A percentile compares a stretch with the other conserved stretches of the same genome.
These are phyloP conservation scores for Aspergillus spinulosporus DNA, from an alignment of 2,329 filamentous ascomycete genomes.

Conservation along the genomic window DNA sequence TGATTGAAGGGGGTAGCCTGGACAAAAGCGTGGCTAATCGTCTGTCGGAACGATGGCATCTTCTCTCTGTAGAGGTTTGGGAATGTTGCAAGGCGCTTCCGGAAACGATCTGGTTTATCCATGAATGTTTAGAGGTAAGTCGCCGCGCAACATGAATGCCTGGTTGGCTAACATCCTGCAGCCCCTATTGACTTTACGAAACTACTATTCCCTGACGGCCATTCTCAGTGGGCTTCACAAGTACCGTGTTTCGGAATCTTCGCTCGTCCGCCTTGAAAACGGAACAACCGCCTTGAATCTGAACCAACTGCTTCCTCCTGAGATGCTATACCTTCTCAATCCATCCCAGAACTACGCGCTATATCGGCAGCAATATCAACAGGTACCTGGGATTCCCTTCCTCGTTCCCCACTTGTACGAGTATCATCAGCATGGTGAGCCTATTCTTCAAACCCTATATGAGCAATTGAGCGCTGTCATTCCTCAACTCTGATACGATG, in stretches of 20 bases:
- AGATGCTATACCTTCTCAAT: constrained; percentile 30
- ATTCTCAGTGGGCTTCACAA: constrained; percentile 39
- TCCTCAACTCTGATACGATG: background rate
- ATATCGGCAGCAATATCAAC: constrained; percentile 37
- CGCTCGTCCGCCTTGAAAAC: constrained; percentile 17
- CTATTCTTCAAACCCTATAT: constrained; percentile 31
- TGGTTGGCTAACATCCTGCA: constrained; percentile 19
- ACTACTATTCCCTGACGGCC: constrained; percentile 43
- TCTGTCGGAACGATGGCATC: constrained; percentile 34
- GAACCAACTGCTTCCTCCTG: constrained; percentile 27
- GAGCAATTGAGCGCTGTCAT: constrained; percentile 24
- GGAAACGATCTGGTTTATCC: constrained; percentile 33
- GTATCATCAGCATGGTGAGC: constrained; percentile 30
- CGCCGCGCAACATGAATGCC: background rate
- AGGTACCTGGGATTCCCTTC: constrained; percentile 40
- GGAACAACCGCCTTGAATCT: constrained; percentile 23
- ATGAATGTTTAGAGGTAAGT: constrained; percentile 39
- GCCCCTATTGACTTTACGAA: constrained; percentile 31
- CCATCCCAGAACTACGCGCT: constrained; percentile 36
- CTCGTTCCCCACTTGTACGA: constrained; percentile 42
- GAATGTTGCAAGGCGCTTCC: constrained; percentile 42
- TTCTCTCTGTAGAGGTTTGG: constrained; percentile 35
- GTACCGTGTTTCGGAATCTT: constrained; percentile 31
- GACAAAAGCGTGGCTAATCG: constrained; percentile 16
- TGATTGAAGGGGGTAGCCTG: constrained; percentile 1